A percentile compares a stretch with the other conserved stretches of the same genome.
phyloP scores from a whole-genome alignment of 768 basidiomycete species.

The Mycena albidolilacea region DNA sequence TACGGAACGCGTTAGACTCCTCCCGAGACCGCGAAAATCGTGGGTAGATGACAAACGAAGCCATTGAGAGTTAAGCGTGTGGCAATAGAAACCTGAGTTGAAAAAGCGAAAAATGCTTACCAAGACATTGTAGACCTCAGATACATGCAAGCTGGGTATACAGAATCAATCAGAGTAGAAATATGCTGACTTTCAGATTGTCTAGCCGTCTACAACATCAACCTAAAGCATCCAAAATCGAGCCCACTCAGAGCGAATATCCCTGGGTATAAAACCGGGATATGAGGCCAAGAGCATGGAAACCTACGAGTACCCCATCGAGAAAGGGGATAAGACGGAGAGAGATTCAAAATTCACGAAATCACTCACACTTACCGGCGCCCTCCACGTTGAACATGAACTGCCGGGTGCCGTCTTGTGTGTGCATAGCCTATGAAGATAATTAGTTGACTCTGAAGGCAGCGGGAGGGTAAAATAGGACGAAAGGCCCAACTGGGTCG shows the following conservation, averaged over 20 bases:
- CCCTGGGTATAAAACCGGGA: not conserved
- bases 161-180: too few species aligned
- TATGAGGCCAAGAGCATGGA: not conserved
- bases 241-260: not conserved
- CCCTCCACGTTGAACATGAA: not conserved
- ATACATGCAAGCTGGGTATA: too few species aligned
- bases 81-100: too few species aligned
- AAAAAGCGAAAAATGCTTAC: too few species aligned
- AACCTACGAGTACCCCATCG: not conserved
- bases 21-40: not conserved
- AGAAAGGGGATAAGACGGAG: not conserved
- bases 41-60: too few species aligned
- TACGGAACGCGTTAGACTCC: not conserved
- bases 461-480: not conserved
- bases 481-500: not conserved
- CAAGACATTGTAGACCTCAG: too few species aligned
- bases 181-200: too few species aligned
- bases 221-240: not conserved
- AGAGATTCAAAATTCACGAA: not conserved
- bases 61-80: not conserved
- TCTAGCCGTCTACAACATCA: too few species aligned
- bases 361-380: conserved; percentile 2
- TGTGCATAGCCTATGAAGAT: too few species aligned
- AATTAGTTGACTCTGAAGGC: not conserved
- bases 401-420: not conserved